Base-by-base conservation (phyloP, 2,329 filamentous ascomycete genomes). In the Didymella glomerata region DNA sequence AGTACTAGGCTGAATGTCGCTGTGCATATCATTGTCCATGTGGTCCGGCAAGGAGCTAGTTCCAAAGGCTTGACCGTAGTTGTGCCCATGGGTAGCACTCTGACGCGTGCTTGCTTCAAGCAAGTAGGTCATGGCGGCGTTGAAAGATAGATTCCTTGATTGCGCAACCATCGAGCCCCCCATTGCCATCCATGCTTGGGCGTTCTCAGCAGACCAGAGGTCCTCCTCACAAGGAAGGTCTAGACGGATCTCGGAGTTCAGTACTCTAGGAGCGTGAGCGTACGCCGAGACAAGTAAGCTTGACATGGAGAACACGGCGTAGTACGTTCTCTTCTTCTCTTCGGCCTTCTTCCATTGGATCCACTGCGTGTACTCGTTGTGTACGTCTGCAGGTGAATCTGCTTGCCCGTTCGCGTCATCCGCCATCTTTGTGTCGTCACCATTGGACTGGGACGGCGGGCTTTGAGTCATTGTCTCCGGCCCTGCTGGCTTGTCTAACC, bases 161-260 rank as follows among this genome's bases (percentile, higher is more conserved):
- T 90, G 85, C 2, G 90, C 88, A 42, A 86, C 86, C 48, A 85
- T 83, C 16, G 86, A 79, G 9, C 94, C 94, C 32, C 93, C 93
- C 76, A 89, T 87, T 57, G 89, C 85, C 61, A 88, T 86, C 84
- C 96, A 99, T 9, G 86, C 86, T n/a, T 89, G 85, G n/a, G 91
- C 88, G 36, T 86, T 92, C 63, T 96, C 90, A 1, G 92, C 93
- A 7, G 89, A 85, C 84, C 93, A 98, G 48, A 97, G 87, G 58
- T 96, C 90, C 76, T 99, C 95, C 72, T 96, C 93, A 67, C 93
- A 97, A 2, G 95, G 95, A 18, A 98, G 82, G 70, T 97, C 91
- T 25, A 97, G 84, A 53, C 88, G 84, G 51, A 98, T 93, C 76
- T 99, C 94, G 0, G 94, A 97, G 75, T 98, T 98, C 44, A 94